phyloP scores from a whole-genome alignment of 148 eudicot genomes.

The Bassia scoparia region DNA sequence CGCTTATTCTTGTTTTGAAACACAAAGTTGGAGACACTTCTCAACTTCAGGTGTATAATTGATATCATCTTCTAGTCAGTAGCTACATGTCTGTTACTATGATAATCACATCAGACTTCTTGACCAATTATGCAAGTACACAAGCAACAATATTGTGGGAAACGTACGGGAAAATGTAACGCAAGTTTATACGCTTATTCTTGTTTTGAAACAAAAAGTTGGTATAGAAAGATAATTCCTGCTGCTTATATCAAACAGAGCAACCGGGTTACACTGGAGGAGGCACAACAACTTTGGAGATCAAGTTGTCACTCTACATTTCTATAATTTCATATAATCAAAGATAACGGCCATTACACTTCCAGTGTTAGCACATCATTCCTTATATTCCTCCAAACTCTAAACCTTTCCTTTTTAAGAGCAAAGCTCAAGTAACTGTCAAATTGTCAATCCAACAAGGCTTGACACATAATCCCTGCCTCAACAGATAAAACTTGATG shows the following conservation, averaged over 20 bases:
- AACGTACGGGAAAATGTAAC: no score
- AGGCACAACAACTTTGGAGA: not conserved
- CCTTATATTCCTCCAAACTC: not conserved
- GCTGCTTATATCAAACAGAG: not conserved
- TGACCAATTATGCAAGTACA: no score
- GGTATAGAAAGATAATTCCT: not conserved
- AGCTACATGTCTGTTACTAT: not conserved
- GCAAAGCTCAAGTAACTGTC: not conserved
- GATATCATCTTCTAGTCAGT: no score
- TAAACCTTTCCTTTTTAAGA: not conserved
- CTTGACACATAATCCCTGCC: not conserved
- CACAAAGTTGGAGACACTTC: no score
- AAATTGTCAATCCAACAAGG: not conserved
- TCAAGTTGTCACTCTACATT: not conserved
- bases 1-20: no score
- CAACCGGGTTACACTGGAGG: not conserved
- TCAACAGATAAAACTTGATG: not conserved
- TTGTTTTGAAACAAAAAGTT: no score
- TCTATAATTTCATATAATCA: not conserved
- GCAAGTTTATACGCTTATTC: no score
- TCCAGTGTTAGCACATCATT: not conserved
- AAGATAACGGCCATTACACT: not conserved
- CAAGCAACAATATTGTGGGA: no score
- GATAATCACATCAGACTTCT: not conserved
- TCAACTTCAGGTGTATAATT: not conserved